phyloP scores from a whole-genome alignment of 129 eudicot species.

The Chrysanthemum lavandulifolium region DNA sequence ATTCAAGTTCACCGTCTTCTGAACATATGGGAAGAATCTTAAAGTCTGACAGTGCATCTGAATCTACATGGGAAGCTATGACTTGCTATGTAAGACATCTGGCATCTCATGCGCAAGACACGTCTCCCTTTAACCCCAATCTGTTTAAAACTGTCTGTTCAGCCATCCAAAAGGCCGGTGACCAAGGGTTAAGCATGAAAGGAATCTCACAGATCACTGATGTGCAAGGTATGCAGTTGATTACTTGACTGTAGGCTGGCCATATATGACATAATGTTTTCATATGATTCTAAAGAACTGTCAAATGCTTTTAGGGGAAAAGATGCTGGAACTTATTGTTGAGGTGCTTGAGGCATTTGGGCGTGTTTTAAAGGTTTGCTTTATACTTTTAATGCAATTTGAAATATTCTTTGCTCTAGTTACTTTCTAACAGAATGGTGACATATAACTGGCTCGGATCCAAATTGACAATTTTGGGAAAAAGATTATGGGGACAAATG shows the following conservation, averaged over 20 bases:
- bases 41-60: constrained; percentile 28
- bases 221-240: constrained; percentile 41
- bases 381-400: neutral
- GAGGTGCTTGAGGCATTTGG: constrained; percentile 89
- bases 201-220: constrained; percentile 39
- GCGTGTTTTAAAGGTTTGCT: constrained; percentile 59
- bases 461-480: too few relatives aligned
- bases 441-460: too few relatives aligned
- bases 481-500: too few relatives aligned
- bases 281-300: constrained; percentile 9
- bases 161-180: constrained; percentile 88
- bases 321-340: constrained; percentile 50
- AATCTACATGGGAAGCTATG: constrained; percentile 82
- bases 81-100: constrained; percentile 49
- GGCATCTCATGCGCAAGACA: constrained; percentile 24
- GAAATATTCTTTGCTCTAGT: neutral
- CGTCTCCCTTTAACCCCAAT: constrained; percentile 37
- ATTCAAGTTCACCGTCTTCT: constrained; percentile 24
- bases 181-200: constrained; percentile 82
- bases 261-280: neutral
- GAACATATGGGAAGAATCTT: constrained; percentile 30
- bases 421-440: neutral
- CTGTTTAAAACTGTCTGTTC: constrained; percentile 53
- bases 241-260: neutral
- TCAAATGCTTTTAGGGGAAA: constrained; percentile 44